phyloP scores from a whole-genome alignment of 768 basidiomycete species.

The Pulveroboletus sp. region DNA sequence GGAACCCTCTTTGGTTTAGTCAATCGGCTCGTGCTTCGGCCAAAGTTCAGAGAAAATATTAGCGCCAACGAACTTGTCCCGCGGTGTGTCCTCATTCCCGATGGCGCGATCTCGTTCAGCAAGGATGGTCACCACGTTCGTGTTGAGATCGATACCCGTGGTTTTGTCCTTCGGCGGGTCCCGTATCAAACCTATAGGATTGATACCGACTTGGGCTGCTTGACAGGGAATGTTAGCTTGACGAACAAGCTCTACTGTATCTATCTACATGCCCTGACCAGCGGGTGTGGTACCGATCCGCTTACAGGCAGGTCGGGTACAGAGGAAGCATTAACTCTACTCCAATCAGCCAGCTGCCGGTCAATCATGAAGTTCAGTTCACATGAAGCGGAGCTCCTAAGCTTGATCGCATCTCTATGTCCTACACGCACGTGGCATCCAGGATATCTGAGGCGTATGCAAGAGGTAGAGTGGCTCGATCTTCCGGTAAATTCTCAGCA shows the following conservation, averaged over 20 bases:
- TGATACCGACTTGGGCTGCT: conserved; percentile 28
- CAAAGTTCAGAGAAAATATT: conserved; percentile 1
- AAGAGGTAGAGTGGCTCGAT: conserved; percentile 32
- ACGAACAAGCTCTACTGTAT: conserved; percentile 32
- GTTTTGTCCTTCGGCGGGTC: neutral
- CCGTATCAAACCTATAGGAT: conserved; percentile 29
- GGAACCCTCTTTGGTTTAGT: conserved; percentile 43
- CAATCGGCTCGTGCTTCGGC: conserved; percentile 38
- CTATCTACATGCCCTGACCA: conserved; percentile 44
- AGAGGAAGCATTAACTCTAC: conserved; percentile 39
- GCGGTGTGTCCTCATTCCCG: conserved; percentile 37
- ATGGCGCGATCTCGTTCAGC: conserved; percentile 23
- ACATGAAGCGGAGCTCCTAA: conserved; percentile 31
- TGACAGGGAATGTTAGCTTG: conserved; percentile 26
- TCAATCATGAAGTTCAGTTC: conserved; percentile 37
- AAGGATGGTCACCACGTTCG: conserved; percentile 14
- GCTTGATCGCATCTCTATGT: conserved; percentile 31
- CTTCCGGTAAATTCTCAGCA: conserved; percentile 29
- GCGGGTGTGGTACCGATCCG: conserved; percentile 40
- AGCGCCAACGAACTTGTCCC: conserved; percentile 2
- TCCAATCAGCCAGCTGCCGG: conserved; percentile 33
- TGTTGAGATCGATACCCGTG: conserved; percentile 7
- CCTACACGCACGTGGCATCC: conserved; percentile 38
- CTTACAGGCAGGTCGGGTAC: conserved; percentile 41
- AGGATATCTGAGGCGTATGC: conserved; percentile 33